A percentile compares a stretch with the other conserved stretches of the same genome.
phyloP scores from a whole-genome alignment of 345 rosid species.

The Eutrema heterophyllum region DNA sequence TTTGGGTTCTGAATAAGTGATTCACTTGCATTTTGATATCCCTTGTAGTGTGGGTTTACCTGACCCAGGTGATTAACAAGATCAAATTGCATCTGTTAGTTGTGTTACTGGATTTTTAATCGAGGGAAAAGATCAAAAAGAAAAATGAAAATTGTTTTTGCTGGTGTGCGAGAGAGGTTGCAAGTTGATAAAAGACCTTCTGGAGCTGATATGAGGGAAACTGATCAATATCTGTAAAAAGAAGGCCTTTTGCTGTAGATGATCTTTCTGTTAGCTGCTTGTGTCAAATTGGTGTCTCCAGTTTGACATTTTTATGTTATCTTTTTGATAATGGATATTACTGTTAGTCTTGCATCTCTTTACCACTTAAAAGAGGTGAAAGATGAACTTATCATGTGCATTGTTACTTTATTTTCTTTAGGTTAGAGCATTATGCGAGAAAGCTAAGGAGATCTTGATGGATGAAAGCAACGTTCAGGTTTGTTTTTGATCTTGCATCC shows the following conservation, averaged over 20 bases:
- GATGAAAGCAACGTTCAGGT: slow-evolving; percentile 99
- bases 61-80: neutral
- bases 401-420: slow-evolving; percentile 22
- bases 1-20: neutral
- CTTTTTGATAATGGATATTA: neutral
- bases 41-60: neutral
- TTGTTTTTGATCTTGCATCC: slow-evolving; percentile 12
- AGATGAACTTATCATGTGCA: neutral
- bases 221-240: neutral
- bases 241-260: neutral
- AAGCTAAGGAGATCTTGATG: slow-evolving; percentile 96
- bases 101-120: neutral
- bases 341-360: neutral
- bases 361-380: neutral
- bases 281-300: neutral
- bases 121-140: neutral
- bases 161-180: neutral
- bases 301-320: neutral
- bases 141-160: neutral
- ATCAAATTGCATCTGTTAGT: neutral
- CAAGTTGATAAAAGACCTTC: neutral
- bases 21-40: neutral
- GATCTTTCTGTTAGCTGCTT: neutral
- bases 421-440: slow-evolving; percentile 94
- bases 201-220: neutral